These are phyloP conservation scores for Scheffersomyces stipitis DNA, from an alignment of 805 yeast species.

Conservation along the genomic window DNA sequence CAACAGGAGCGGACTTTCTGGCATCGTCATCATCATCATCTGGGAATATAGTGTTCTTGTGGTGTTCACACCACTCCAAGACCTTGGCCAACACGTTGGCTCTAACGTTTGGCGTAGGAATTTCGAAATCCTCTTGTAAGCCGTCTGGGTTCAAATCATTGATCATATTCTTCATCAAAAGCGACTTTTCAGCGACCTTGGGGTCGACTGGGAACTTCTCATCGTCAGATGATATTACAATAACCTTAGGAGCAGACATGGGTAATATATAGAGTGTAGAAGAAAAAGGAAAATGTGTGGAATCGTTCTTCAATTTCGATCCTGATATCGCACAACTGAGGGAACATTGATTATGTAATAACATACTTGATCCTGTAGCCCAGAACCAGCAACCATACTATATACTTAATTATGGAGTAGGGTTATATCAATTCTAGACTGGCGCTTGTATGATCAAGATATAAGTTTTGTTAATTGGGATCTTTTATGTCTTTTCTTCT, in stretches of 20 bases:
- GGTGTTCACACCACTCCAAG: conserved; percentile 96
- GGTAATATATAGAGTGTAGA: too few species aligned
- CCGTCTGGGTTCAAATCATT: conserved; percentile 63
- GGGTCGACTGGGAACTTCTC: conserved; percentile 75
- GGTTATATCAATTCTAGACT: too few species aligned
- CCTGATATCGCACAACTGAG: too few species aligned
- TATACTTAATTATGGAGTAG: too few species aligned
- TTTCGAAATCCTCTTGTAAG: conserved; percentile 69
- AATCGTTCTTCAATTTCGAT: too few species aligned
- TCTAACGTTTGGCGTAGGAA: conserved; percentile 89
- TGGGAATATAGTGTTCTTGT: conserved; percentile 74
- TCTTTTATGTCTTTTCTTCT: too few species aligned
- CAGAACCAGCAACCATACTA: too few species aligned
- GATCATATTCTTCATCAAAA: conserved; percentile 82
- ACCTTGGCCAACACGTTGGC: conserved; percentile 85
- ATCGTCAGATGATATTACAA: conserved; percentile 75
- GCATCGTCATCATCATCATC: conserved; percentile 81
- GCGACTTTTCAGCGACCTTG: conserved; percentile 83
- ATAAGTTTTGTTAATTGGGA: too few species aligned
- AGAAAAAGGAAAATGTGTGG: too few species aligned
- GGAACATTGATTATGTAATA: too few species aligned
- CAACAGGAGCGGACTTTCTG: conserved; percentile 86
- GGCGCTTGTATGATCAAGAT: too few species aligned
- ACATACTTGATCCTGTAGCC: too few species aligned
- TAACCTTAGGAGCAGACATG: conserved; percentile 40